Percentiles rank a stretch among this genome's conserved stretches.
phyloP scores from a whole-genome alignment of 2,329 filamentous ascomycete genomes.

The Penicillium sp. region DNA sequence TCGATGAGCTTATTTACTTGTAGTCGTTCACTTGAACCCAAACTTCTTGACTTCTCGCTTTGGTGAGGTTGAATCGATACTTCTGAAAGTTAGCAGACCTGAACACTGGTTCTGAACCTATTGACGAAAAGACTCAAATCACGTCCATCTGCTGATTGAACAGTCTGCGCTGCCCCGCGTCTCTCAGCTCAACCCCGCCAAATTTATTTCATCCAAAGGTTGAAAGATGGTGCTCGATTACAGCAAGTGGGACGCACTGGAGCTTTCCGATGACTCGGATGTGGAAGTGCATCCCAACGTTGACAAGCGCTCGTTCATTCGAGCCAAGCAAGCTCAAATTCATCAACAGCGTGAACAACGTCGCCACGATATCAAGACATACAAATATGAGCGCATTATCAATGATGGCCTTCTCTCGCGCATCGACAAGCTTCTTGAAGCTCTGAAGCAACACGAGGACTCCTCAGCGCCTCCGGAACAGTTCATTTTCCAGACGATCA shows the following conservation, averaged over 20 bases:
- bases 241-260: constrained; percentile 68
- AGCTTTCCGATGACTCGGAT: constrained; percentile 97
- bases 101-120: not conserved
- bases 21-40: not conserved
- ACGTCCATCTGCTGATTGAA: not conserved
- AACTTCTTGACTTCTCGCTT: too few species aligned
- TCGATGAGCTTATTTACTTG: constrained; percentile 19
- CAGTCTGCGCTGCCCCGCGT: constrained; percentile 15
- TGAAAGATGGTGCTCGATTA: constrained; percentile 56
- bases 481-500: constrained; percentile 80
- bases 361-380: constrained; percentile 79
- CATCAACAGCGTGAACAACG: constrained; percentile 83
- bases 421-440: constrained; percentile 70
- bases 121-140: not conserved
- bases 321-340: constrained; percentile 95
- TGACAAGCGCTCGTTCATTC: constrained; percentile 96
- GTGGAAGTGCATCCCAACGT: constrained; percentile 98
- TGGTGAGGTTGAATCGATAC: too few species aligned
- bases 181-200: constrained; percentile 1
- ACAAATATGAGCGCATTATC: constrained; percentile 83
- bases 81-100: not conserved
- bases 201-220: not conserved
- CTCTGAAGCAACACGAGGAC: constrained; percentile 68
- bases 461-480: constrained; percentile 64
- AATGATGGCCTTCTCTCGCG: constrained; percentile 85